Evolutionary conservation across 2,329 filamentous ascomycete species (phyloP).

Genomic region (Penicillium sp.): DNA sequence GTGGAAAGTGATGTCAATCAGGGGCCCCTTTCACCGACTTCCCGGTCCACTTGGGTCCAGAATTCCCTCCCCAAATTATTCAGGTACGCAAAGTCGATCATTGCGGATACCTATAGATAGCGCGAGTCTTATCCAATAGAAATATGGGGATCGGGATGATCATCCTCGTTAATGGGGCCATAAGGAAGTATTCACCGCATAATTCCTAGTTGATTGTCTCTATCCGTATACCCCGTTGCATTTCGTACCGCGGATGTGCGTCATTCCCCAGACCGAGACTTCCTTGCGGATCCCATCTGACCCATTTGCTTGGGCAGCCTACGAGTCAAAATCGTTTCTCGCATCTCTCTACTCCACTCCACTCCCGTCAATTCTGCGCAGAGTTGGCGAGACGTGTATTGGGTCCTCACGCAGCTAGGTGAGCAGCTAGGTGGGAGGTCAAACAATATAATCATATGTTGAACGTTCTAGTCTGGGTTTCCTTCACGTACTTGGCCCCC

Average conservation of each 20-base stretch:
- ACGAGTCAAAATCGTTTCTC: neutral
- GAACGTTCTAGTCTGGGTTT: constrained; percentile 9
- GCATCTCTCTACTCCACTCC: neutral
- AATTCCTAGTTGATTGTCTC: neutral
- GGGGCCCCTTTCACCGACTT: constrained; percentile 16
- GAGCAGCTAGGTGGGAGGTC: neutral
- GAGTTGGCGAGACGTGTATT: constrained; percentile 1
- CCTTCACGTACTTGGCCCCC: constrained; percentile 18
- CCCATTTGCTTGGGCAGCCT: constrained; percentile 1
- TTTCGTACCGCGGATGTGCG: neutral
- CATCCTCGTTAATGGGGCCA: neutral
- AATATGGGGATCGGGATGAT: neutral
- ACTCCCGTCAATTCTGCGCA: neutral
- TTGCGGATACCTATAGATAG: constrained; percentile 5
- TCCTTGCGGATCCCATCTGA: neutral
- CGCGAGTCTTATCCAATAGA: neutral
- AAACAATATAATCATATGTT: neutral
- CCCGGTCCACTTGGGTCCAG: constrained; percentile 19
- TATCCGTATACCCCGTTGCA: neutral
- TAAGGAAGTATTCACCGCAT: neutral
- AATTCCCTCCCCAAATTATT: constrained; percentile 11
- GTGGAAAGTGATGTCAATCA: constrained; percentile 24
- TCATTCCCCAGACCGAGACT: constrained; percentile 1
- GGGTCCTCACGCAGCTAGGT: neutral
- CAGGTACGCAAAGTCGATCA: constrained; percentile 6